phyloP scores from a whole-genome alignment of 306 rosid species.

The Castanea mollissima region DNA sequence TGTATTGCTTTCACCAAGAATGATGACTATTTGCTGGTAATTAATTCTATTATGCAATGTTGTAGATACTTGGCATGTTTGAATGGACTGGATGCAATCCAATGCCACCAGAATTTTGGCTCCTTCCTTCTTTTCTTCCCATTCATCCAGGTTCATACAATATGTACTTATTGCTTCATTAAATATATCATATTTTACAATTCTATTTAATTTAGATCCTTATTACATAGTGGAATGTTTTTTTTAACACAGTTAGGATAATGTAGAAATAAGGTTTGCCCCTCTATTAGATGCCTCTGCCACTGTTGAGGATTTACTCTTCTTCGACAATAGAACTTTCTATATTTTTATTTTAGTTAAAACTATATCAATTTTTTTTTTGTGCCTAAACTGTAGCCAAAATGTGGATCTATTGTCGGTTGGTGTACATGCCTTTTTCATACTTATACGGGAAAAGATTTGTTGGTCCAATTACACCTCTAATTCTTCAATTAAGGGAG shows the following conservation, averaged over 20 bases:
- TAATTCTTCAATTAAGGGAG: constrained; percentile 50
- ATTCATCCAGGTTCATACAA: constrained; percentile 5
- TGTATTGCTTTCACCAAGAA: no score
- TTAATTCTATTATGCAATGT: constrained; percentile 22
- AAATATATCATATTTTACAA: not conserved
- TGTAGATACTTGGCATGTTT: constrained; percentile 22
- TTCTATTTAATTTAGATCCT: not conserved
- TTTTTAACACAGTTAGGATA: not conserved
- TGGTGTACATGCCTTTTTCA: constrained; percentile 79
- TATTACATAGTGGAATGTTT: not conserved
- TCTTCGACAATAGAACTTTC: not conserved
- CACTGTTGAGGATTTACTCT: not conserved
- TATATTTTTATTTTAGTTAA: not conserved
- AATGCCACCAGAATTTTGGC: constrained; percentile 24
- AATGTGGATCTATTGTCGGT: constrained; percentile 78
- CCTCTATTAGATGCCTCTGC: not conserved
- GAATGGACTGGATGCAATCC: constrained; percentile 23
- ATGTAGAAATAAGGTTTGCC: not conserved
- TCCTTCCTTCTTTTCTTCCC: constrained; percentile 7
- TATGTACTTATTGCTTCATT: not conserved
- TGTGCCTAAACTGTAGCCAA: constrained; percentile 46
- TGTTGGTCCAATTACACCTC: constrained; percentile 75
- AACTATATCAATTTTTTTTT: not conserved
- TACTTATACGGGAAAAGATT: constrained; percentile 72
- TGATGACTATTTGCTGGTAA: not conserved